A percentile compares a stretch with the other conserved stretches of the same genome.
These are phyloP conservation scores for Saccharum officinarum DNA, from an alignment of 176 grass and related monocot species.

Conservation along the genomic window DNA sequence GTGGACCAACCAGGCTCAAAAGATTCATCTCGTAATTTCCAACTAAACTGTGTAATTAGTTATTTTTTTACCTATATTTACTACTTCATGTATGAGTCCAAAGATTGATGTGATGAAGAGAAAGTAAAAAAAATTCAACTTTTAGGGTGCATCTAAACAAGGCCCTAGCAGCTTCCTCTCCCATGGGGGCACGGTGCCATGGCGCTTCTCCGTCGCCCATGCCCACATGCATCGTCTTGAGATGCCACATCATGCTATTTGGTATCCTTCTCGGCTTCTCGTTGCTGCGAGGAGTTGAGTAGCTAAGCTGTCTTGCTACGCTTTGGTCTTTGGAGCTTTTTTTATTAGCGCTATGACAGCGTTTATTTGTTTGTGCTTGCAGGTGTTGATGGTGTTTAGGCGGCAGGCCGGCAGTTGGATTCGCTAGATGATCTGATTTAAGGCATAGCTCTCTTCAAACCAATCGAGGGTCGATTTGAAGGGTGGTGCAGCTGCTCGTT, in stretches of 20 bases:
- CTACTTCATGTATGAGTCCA: too few relatives aligned
- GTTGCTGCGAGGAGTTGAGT: too few relatives aligned
- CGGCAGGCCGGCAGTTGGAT: not conserved
- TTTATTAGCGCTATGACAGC: not conserved
- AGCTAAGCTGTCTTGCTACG: not conserved
- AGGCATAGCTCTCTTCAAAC: constrained; percentile 58
- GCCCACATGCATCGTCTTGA: too few relatives aligned
- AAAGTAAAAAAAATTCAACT: too few relatives aligned
- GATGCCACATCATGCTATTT: too few relatives aligned
- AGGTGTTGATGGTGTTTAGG: not conserved
- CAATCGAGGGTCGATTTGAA: constrained; percentile 55
- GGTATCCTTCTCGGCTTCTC: not conserved
- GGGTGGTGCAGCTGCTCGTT: constrained; percentile 64
- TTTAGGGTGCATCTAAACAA: too few relatives aligned
- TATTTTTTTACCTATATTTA: too few relatives aligned
- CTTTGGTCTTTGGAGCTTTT: not conserved
- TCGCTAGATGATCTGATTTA: constrained; percentile 18
- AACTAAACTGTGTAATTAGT: too few relatives aligned
- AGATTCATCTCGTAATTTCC: too few relatives aligned
- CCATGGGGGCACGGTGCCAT: not conserved
- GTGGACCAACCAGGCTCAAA: too few relatives aligned
- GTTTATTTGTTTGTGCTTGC: not conserved
- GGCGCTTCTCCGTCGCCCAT: not conserved
- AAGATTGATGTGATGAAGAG: too few relatives aligned
- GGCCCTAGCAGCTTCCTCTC: too few relatives aligned